Evolutionary conservation across 2,329 filamentous ascomycete genomes (phyloP).

Genomic region (Aureobasidium vineae): DNA sequence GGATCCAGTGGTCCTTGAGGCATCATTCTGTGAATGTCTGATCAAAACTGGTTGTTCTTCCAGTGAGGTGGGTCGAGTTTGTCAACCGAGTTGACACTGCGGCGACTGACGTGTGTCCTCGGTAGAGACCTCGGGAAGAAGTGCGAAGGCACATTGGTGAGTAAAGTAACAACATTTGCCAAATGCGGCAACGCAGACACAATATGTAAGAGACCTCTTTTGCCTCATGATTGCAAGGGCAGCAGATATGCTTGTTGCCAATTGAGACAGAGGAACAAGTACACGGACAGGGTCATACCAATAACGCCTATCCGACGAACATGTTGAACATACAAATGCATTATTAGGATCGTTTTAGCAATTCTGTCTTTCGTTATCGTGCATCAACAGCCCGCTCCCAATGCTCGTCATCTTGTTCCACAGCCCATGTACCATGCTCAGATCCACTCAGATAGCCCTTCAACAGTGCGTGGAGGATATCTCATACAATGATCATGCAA

Average conservation of each 20-base stretch:
- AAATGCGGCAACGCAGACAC: background rate
- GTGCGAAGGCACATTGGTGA: background rate
- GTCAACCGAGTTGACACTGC: too few species aligned
- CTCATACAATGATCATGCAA: background rate
- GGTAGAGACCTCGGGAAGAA: background rate
- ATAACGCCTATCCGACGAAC: background rate
- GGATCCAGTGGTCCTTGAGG: background rate
- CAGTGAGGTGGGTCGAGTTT: too few species aligned
- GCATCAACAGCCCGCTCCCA: background rate
- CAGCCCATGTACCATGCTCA: background rate
- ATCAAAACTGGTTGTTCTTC: too few species aligned
- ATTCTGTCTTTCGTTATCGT: background rate
- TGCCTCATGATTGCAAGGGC: background rate
- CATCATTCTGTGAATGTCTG: background rate
- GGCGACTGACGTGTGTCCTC: background rate
- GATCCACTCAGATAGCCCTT: background rate
- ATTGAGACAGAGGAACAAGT: background rate
- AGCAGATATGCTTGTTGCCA: background rate
- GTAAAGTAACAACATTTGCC: background rate
- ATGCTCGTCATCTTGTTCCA: background rate
- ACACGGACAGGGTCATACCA: background rate
- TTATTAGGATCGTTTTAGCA: slow-evolving; percentile 3
- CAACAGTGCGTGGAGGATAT: background rate
- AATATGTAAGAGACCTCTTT: too few species aligned
- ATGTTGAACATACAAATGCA: background rate